phyloP scores from a whole-genome alignment of 2,329 filamentous ascomycete species.

The Biscogniauxia mediterranea region DNA sequence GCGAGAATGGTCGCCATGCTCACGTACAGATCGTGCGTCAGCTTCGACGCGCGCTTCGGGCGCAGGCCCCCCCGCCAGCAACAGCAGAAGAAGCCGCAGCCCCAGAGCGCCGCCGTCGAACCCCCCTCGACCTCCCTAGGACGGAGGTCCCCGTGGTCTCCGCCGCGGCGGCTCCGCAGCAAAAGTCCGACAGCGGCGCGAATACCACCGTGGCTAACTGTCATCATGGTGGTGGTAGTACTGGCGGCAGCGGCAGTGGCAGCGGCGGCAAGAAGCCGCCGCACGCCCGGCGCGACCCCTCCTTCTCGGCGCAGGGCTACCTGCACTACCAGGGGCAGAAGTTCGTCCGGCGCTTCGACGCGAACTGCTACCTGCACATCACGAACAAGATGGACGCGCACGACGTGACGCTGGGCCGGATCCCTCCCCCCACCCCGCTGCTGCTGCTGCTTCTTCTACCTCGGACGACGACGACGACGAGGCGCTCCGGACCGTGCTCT shows the following conservation, averaged over 20 bases:
- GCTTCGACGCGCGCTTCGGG: constrained; percentile 37
- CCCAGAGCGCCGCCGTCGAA: constrained; percentile 8
- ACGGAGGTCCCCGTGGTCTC: constrained; percentile 25
- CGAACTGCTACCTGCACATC: constrained; percentile 39
- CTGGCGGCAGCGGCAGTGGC: background rate
- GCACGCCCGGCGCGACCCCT: constrained; percentile 17
- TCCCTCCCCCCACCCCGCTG: constrained; percentile 22
- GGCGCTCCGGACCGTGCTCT: constrained; percentile 22
- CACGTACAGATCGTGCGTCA: constrained; percentile 36
- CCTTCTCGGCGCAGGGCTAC: constrained; percentile 37
- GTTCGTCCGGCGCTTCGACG: constrained; percentile 38
- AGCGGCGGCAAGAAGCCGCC: constrained; percentile 4
- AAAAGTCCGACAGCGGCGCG: background rate
- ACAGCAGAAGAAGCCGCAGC: constrained; percentile 2
- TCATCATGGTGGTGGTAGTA: no score
- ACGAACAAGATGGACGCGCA: constrained; percentile 39
- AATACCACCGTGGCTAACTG: background rate
- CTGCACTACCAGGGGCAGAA: constrained; percentile 39
- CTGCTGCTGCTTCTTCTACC: background rate
- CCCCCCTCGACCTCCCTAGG: constrained; percentile 42
- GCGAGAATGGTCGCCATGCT: constrained; percentile 40
- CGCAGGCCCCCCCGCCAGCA: constrained; percentile 53
- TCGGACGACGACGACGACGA: constrained; percentile 32
- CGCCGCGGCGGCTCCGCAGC: no score
- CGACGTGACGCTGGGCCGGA: constrained; percentile 31